Percentiles rank a stretch among this genome's conserved stretches.
phyloP scores from a whole-genome alignment of 306 rosid genomes.

The Cicer arietinum region DNA sequence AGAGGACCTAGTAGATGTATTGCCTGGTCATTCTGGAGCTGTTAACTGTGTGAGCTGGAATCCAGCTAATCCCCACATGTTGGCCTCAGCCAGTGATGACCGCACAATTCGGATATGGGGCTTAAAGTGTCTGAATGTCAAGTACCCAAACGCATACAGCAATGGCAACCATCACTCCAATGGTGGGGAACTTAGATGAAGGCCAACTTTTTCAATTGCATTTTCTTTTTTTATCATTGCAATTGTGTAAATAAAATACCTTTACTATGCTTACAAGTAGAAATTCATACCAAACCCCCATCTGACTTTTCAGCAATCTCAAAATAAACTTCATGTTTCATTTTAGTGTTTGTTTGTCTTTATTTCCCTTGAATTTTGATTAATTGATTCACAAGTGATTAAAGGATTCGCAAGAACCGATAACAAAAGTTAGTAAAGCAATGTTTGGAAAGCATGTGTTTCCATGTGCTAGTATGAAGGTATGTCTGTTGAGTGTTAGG shows the following conservation, averaged over 20 bases:
- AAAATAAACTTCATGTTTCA: constrained; percentile 55
- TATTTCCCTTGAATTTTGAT: background rate
- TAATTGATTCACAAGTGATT: background rate
- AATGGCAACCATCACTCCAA: constrained; percentile 84
- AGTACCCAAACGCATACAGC: constrained; percentile 60
- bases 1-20: constrained; percentile 68
- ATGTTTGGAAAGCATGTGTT: background rate
- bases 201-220: constrained; percentile 42
- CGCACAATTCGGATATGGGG: constrained; percentile 96
- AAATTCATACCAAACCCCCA: constrained; percentile 69
- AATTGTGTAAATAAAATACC: constrained; percentile 90
- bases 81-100: constrained; percentile 98
- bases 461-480: background rate
- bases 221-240: constrained; percentile 57
- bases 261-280: constrained; percentile 43
- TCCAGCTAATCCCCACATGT: constrained; percentile 91
- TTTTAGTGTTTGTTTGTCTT: constrained; percentile 12
- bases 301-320: constrained; percentile 58
- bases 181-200: constrained; percentile 64
- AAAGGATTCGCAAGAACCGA: background rate
- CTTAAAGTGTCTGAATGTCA: constrained; percentile 62
- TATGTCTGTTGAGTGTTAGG: background rate
- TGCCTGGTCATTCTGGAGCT: constrained; percentile 95
- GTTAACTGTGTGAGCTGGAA: constrained; percentile 98
- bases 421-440: background rate